Conservation (phyloP, 148 eudicot species). For the Nepenthes gracilis region DNA sequence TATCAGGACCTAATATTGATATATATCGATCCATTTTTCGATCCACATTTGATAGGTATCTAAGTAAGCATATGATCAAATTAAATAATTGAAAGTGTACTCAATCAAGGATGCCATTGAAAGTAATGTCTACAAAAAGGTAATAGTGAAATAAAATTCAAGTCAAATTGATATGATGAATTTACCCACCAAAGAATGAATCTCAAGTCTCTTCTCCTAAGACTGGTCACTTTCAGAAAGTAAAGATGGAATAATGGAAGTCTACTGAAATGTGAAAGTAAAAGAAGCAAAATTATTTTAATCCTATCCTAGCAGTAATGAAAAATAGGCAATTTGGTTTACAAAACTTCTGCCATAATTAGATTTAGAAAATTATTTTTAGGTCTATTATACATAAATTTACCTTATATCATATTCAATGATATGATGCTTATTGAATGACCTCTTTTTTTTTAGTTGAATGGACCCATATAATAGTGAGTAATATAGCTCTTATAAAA, state of each 20-base stretch:
- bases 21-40: too few species aligned
- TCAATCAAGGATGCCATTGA: too few species aligned
- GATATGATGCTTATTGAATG: too few species aligned
- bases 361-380: slow-evolving; percentile 9
- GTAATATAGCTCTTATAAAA: too few species aligned
- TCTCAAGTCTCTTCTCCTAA: slow-evolving; percentile 6
- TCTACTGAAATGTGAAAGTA: slow-evolving; percentile 25
- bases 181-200: slow-evolving; percentile 14
- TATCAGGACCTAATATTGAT: too few species aligned
- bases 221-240: slow-evolving; percentile 28
- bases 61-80: not conserved
- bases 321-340: too few species aligned
- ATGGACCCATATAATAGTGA: too few species aligned
- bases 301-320: too few species aligned
- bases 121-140: not conserved
- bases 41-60: too few species aligned
- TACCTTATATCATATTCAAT: slow-evolving; percentile 4
- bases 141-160: not conserved
- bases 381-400: too few species aligned
- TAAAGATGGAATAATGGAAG: slow-evolving; percentile 15
- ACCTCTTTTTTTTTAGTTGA: too few species aligned
- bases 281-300: slow-evolving; percentile 8
- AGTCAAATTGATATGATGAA: not conserved
- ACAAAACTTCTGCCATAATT: not conserved
- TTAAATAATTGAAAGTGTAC: too few species aligned